Conservation (phyloP, 345 rosid species). For the Geranium rotundifolium region DNA sequence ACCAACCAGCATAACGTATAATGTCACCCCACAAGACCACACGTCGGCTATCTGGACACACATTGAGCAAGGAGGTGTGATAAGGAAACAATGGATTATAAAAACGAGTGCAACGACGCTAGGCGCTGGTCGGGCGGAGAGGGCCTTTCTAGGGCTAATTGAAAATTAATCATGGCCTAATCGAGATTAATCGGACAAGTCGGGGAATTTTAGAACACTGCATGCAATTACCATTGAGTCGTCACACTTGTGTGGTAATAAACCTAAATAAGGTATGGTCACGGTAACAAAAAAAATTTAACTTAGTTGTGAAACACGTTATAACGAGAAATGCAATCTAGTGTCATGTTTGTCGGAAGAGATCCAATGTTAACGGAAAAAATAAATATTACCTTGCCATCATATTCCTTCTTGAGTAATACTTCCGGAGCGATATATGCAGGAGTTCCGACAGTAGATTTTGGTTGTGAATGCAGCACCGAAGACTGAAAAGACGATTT, state of each 20-base stretch:
- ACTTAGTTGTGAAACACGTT: too few relatives aligned
- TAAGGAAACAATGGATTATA: neutral
- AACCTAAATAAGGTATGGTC: too few relatives aligned
- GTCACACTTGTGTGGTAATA: too few relatives aligned
- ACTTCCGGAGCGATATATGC: conserved; percentile 99
- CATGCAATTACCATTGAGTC: too few relatives aligned
- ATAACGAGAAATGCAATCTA: too few relatives aligned
- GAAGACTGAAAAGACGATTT: conserved; percentile 55
- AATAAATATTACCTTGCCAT: conserved; percentile 69
- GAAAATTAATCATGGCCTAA: too few relatives aligned
- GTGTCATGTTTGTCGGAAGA: too few relatives aligned
- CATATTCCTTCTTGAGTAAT: conserved; percentile 88
- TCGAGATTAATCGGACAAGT: too few relatives aligned
- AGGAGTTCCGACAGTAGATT: conserved; percentile 98
- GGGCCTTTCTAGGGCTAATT: too few relatives aligned
- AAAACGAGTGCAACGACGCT: neutral
- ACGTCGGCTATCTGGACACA: conserved; percentile 83
- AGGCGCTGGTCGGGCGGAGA: too few relatives aligned
- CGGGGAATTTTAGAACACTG: too few relatives aligned
- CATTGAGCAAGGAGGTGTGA: neutral
- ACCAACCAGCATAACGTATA: conserved; percentile 96
- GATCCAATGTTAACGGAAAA: neutral
- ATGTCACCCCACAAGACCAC: conserved; percentile 98
- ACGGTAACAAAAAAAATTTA: too few relatives aligned
- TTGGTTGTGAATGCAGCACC: conserved; percentile 91